Conservation (phyloP, 2,329 filamentous ascomycete genomes). For the Aspergillus sergii region DNA sequence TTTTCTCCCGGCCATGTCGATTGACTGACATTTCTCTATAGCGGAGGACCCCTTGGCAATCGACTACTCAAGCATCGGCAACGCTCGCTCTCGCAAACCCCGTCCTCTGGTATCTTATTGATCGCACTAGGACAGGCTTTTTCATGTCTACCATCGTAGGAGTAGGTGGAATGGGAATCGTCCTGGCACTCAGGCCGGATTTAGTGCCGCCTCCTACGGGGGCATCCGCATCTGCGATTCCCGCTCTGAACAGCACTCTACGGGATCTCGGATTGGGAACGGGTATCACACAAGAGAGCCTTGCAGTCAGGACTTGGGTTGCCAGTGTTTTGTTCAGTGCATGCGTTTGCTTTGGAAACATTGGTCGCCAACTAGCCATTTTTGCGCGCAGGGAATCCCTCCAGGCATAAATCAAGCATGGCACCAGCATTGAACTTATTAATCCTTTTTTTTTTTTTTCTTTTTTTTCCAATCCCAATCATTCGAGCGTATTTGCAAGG, state of each 20-base stretch:
- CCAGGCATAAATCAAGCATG: constrained; percentile 18
- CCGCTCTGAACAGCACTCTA: constrained; percentile 31
- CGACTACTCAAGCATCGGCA: constrained; percentile 87
- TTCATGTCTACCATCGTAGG: constrained; percentile 75
- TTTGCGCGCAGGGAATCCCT: constrained; percentile 31
- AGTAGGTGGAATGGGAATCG: constrained; percentile 69
- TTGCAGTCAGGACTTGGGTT: constrained; percentile 78
- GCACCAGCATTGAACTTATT: neutral
- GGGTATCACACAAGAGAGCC: constrained; percentile 53
- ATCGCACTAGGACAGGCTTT: constrained; percentile 84
- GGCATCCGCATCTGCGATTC: constrained; percentile 32
- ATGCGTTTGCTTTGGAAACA: constrained; percentile 93
- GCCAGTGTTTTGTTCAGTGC: constrained; percentile 93
- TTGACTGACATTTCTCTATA: constrained; percentile 41
- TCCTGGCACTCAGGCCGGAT: constrained; percentile 75
- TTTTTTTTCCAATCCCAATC: neutral
- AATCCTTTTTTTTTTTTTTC: constrained; percentile 5
- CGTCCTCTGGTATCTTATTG: constrained; percentile 93
- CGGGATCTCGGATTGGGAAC: constrained; percentile 34
- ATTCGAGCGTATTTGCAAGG: neutral
- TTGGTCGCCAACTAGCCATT: constrained; percentile 77
- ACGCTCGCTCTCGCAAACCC: constrained; percentile 91
- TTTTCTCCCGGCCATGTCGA: neutral
- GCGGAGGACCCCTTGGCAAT: constrained; percentile 91
- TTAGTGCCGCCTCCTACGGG: constrained; percentile 71